These are phyloP conservation scores for Diaporthe sp. DNA, from an alignment of 2,329 filamentous ascomycete genomes.

Conservation along the genomic window DNA sequence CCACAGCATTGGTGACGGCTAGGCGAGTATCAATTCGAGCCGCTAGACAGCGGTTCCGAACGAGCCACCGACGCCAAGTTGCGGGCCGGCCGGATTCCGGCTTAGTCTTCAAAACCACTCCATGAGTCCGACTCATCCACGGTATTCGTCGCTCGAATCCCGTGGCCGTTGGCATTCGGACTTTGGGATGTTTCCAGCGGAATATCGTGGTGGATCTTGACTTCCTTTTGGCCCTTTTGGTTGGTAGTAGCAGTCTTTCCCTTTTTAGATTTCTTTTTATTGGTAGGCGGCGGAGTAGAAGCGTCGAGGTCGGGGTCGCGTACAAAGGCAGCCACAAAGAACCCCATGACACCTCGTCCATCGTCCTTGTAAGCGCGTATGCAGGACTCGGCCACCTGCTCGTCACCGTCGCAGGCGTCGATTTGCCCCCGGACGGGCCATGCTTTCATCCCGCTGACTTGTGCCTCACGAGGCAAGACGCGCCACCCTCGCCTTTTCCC, in stretches of 20 bases:
- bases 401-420: slow-evolving; percentile 63
- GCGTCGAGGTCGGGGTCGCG: slow-evolving; percentile 59
- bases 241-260: background rate
- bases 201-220: background rate
- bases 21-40: background rate
- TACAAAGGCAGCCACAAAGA: slow-evolving; percentile 93
- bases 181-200: background rate
- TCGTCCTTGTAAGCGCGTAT: slow-evolving; percentile 87
- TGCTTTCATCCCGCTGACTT: slow-evolving; percentile 80
- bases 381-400: slow-evolving; percentile 77
- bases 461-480: slow-evolving; percentile 78
- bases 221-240: background rate
- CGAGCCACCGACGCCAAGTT: background rate
- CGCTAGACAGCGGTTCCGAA: background rate
- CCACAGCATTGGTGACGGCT: background rate
- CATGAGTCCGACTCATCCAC: slow-evolving; percentile 34
- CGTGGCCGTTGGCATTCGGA: slow-evolving; percentile 23
- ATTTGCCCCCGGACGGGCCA: slow-evolving; percentile 79
- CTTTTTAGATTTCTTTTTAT: background rate
- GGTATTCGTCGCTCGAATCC: slow-evolving; percentile 32
- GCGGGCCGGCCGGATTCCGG: background rate
- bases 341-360: slow-evolving; percentile 89
- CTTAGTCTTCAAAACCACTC: slow-evolving; percentile 41
- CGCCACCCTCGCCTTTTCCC: slow-evolving; percentile 81
- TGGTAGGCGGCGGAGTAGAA: background rate